Base-by-base conservation (phyloP, 2,329 filamentous ascomycete genomes). In the Alternaria sp. region DNA sequence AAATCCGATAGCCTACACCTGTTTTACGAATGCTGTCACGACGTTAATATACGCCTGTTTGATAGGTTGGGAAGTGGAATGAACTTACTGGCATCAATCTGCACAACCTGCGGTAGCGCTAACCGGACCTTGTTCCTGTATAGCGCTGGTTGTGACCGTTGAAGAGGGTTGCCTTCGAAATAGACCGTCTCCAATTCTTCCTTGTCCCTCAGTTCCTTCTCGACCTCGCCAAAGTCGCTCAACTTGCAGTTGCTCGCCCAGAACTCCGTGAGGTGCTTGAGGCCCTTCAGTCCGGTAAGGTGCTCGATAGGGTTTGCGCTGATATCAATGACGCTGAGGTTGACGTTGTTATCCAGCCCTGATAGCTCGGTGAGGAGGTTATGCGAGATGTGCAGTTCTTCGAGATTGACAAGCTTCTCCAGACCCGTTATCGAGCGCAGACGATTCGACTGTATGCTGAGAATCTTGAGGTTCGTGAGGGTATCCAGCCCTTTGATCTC, bases 21-120 rank as follows among this genome's bases (percentile, higher is more conserved):
- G 28, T 37, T 62, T 44, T 24, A 61, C 56, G 28, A 62, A 64
- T 33, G 61, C 58, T 67, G 46, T 4, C 13, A 9, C 6, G n/a
- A 10, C 2, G 29, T 56, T 40, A 52, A 13, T 2, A 3, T 2
- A 17, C 17, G 17, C 11, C 1, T 24, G 24, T 17, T 24, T 3
- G 37, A n/a, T 3, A 28, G 3, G 14, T 17, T 14, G 37, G 23
- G 14, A n/a, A 1, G 34, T 10, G 29, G 3, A 14, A 4, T 14
- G 44, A 31, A 91, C 93, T 87, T 83, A 97, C 94, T 96, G 58
- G 95, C 95, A 86, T 99, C 95, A 75, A 99, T 97, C 82, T 99
- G 93, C 75, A 86, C 86, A 51, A 99, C 82, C 77, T 95, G 90
- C 56, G 95, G 95, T 77, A 99, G 78, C 33, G 93, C 90, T 76